Evolutionary conservation across 148 eudicot genomes (phyloP).

Genomic region (Vaccinium myrtillus): DNA sequence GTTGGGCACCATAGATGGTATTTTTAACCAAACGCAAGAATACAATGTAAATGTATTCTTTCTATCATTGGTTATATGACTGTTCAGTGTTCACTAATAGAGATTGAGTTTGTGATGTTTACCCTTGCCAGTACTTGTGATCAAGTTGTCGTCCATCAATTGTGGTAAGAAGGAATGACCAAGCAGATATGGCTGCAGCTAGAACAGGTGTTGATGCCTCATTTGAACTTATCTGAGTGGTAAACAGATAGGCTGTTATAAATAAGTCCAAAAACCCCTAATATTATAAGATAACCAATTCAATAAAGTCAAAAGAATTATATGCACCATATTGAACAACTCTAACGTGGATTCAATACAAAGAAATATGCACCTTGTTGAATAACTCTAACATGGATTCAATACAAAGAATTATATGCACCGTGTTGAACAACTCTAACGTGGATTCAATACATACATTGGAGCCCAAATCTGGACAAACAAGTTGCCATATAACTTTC

Average conservation of each 20-base stretch:
- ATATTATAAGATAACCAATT: not conserved
- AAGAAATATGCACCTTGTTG: no score
- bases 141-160: not conserved
- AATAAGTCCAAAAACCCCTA: not conserved
- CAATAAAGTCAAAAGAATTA: not conserved
- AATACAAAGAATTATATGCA: not conserved
- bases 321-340: not conserved
- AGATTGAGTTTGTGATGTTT: not conserved
- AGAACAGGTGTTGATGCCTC: not conserved
- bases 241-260: not conserved
- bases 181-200: conserved; percentile 13
- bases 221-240: not conserved
- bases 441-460: not conserved
- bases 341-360: no score
- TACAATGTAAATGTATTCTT: not conserved
- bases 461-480: not conserved
- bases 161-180: not conserved
- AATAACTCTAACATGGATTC: not conserved
- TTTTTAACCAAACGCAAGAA: not conserved
- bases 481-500: not conserved
- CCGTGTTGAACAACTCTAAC: not conserved
- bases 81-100: not conserved
- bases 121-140: conserved; percentile 11
- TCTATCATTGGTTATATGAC: not conserved
- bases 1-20: no score